phyloP scores from a whole-genome alignment of 352 stramenopile species.

The Globisporangium abappressorium region DNA sequence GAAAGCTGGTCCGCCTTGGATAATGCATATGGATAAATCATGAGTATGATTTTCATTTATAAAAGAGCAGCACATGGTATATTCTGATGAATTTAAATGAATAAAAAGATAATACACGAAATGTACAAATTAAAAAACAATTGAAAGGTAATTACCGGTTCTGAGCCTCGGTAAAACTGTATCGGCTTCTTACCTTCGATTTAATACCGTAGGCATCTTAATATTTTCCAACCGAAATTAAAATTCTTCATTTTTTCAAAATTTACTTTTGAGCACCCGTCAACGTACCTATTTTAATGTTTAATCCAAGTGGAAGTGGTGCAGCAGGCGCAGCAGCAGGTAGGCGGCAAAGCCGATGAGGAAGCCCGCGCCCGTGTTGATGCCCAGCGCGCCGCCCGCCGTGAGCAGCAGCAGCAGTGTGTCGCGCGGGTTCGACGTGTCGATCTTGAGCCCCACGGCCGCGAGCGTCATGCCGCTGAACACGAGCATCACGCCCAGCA shows the following conservation, averaged over 20 bases:
- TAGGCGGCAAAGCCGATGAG: constrained; percentile 41
- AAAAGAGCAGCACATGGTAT: background rate
- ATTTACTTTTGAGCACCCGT: no score
- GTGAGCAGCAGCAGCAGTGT: constrained; percentile 44
- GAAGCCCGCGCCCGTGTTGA: constrained; percentile 61
- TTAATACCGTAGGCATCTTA: background rate
- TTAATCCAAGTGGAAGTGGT: constrained; percentile 19
- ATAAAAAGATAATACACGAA: background rate
- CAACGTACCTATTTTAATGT: no score
- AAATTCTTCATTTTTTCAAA: no score
- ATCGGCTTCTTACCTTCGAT: no score
- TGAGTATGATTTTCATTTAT: background rate
- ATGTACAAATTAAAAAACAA: no score
- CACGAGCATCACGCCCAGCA: constrained; percentile 57
- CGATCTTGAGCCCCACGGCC: constrained; percentile 46
- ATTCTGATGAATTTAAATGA: no score
- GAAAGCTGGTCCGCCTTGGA: background rate
- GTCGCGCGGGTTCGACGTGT: constrained; percentile 34
- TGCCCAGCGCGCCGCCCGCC: constrained; percentile 33
- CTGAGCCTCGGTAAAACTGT: background rate
- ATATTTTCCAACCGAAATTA: background rate
- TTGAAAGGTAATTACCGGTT: background rate
- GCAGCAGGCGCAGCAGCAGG: constrained; percentile 24
- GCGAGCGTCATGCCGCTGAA: constrained; percentile 55
- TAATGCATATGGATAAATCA: background rate